Evolutionary conservation across 495 filamentous ascomycete species (phyloP).

Genomic region (Staphylotrichum longicolle): DNA sequence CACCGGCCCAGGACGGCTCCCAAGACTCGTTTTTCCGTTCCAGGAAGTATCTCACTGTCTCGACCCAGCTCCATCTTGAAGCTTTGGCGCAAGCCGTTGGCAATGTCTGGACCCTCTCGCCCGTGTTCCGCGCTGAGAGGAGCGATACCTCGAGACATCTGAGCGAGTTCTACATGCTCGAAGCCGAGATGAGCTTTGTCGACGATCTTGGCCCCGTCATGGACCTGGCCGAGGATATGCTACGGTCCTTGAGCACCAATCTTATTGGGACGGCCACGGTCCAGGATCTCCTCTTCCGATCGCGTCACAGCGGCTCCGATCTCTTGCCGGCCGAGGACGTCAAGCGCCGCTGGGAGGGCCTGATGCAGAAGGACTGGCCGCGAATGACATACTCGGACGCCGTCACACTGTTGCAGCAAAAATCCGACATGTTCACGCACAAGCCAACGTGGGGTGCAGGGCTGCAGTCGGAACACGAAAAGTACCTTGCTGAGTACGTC

Average conservation of each 20-base stretch:
- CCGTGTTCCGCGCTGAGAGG: slow-evolving; percentile 90
- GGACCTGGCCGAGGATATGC: slow-evolving; percentile 72
- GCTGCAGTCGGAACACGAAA: slow-evolving; percentile 90
- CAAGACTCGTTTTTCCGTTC: slow-evolving; percentile 68
- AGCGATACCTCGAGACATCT: slow-evolving; percentile 93
- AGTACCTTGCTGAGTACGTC: slow-evolving; percentile 71
- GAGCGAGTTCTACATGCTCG: slow-evolving; percentile 98
- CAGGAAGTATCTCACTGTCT: slow-evolving; percentile 94
- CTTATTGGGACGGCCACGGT: slow-evolving; percentile 54
- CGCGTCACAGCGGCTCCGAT: slow-evolving; percentile 33
- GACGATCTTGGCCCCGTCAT: slow-evolving; percentile 68
- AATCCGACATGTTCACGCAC: slow-evolving; percentile 62
- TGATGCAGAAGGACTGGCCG: slow-evolving; percentile 65
- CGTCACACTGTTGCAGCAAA: slow-evolving; percentile 63
- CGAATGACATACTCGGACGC: slow-evolving; percentile 84
- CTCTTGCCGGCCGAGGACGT: slow-evolving; percentile 48
- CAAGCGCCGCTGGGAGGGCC: slow-evolving; percentile 64
- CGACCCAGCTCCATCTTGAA: slow-evolving; percentile 91
- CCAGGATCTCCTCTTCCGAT: slow-evolving; percentile 53
- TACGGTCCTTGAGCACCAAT: slow-evolving; percentile 60
- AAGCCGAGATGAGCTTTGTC: slow-evolving; percentile 81
- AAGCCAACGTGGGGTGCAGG: slow-evolving; percentile 68
- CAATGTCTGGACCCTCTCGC: slow-evolving; percentile 91
- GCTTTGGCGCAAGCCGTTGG: slow-evolving; percentile 84
- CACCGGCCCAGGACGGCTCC: slow-evolving; percentile 18